Percentiles rank a stretch among this genome's conserved stretches.
Evolutionary conservation across 345 rosid genomes (phyloP).

Genomic region (Melaleuca quinquenervia): DNA sequence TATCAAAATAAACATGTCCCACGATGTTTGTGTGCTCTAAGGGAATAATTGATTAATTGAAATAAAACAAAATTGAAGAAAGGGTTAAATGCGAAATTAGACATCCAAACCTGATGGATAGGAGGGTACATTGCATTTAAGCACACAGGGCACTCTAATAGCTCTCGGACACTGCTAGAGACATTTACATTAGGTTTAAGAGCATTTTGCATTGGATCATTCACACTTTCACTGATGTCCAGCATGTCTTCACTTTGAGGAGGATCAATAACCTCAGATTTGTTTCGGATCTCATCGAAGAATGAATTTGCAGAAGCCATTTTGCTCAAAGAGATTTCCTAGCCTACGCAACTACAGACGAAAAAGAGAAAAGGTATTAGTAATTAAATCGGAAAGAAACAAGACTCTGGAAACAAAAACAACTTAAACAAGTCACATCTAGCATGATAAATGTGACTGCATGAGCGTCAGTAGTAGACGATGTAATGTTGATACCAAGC

Average conservation of each 20-base stretch:
- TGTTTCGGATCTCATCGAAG: slow-evolving; percentile 45
- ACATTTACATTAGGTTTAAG: slow-evolving; percentile 48
- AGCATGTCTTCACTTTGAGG: slow-evolving; percentile 40
- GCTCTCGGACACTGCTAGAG: slow-evolving; percentile 69
- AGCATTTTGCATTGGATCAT: slow-evolving; percentile 37
- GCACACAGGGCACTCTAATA: slow-evolving; percentile 85
- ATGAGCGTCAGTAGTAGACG: neutral
- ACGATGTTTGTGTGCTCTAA: neutral
- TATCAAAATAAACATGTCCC: neutral
- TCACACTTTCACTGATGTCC: slow-evolving; percentile 39
- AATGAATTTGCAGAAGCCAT: slow-evolving; percentile 50
- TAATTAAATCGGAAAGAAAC: neutral
- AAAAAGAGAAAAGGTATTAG: neutral
- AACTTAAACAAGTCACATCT: neutral
- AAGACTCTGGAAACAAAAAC: neutral
- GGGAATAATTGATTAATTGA: neutral
- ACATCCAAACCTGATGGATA: slow-evolving; percentile 60
- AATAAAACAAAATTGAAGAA: neutral
- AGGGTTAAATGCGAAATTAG: neutral
- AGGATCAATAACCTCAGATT: slow-evolving; percentile 66
- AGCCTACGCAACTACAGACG: neutral
- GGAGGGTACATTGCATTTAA: slow-evolving; percentile 86
- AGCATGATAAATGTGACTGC: neutral
- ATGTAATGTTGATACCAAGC: neutral
- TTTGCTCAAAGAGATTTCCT: neutral